These are phyloP conservation scores for Beauveria sp. DNA, from an alignment of 2,329 filamentous ascomycete genomes.

Conservation along the genomic window DNA sequence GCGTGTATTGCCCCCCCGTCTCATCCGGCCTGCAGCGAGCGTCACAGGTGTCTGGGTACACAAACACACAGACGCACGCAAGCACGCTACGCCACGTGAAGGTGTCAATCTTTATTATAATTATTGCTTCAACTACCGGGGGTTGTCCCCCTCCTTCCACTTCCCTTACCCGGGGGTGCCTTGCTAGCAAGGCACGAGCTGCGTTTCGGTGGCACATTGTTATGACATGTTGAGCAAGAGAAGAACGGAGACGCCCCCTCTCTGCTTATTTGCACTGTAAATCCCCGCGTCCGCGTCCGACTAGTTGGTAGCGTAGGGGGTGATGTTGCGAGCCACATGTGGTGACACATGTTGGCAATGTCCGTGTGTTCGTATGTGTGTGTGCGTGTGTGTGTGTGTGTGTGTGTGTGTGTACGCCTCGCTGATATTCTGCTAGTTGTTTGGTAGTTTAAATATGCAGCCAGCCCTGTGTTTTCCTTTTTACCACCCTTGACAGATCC, in stretches of 20 bases:
- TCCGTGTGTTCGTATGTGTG: background rate
- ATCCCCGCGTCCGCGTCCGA: background rate
- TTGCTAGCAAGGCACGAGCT: background rate
- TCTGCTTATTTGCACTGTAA: background rate
- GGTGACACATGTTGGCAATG: too few relatives aligned
- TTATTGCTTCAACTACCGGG: background rate
- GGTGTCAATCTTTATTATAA: background rate
- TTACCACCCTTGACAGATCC: background rate
- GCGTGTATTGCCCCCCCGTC: background rate
- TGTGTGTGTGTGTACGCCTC: too few relatives aligned
- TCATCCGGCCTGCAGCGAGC: background rate
- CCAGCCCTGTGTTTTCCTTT: background rate
- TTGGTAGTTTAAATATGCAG: slow-evolving; percentile 1
- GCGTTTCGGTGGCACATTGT: background rate
- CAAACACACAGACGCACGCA: background rate
- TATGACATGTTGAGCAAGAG: too few relatives aligned
- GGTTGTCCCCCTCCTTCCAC: background rate
- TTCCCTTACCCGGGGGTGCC: background rate
- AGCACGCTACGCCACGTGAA: background rate
- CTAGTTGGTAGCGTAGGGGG: background rate
- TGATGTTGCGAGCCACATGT: background rate
- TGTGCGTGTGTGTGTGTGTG: too few relatives aligned
- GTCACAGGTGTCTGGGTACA: background rate
- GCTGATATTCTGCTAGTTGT: background rate
- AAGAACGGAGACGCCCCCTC: background rate